Evolutionary conservation across 2,329 filamentous ascomycete genomes (phyloP), one percentile per base, ranked within the genome.

Genomic region (Orbilia brochopaga): DNA sequence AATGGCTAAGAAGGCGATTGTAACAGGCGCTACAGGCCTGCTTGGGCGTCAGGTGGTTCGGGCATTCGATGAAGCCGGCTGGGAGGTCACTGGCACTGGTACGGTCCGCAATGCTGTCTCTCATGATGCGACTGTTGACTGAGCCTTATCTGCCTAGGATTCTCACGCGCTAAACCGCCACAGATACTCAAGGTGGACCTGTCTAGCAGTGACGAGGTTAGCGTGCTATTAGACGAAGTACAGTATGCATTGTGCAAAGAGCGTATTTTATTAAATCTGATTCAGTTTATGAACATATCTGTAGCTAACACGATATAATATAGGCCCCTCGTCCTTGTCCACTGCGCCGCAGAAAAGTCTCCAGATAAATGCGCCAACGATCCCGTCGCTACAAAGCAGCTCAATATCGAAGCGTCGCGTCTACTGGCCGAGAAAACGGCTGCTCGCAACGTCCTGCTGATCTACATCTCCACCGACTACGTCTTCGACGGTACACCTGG

Each of bases 281-380:
- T 15, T 15, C 11, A 42, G 13, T 42, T n/a, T n/a, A n/a, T n/a
- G n/a, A n/a, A n/a, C n/a, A n/a, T n/a, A n/a, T n/a, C n/a, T n/a
- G n/a, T n/a, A n/a, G n/a, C n/a, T n/a, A n/a, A n/a, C 8, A 10
- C 51, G 11, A 52, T 48, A 11, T 2, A 53, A 42, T 37, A 21
- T 77, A 91, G 89, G 77, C 90, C 91, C 5, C 81, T 88, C 72
- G 90, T 90, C 58, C 86, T 96, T 50, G 85, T 96, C 37, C 91
- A 96, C 79, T 93, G 90, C 78, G 92, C 92, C 44, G 92, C 92
- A 51, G 92, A 96, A 79, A 87, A 91, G 73, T 95, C 89, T 77
- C 92, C 92, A 1, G 92, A 96, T 80, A 89, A 89, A 78, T 93
- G 92, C 77, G 89, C 92, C 76, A 85, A 86, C 74, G 86, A 96